Conservation (phyloP, 2,329 filamentous ascomycete genomes). For the Diaporthe longicolla region DNA sequence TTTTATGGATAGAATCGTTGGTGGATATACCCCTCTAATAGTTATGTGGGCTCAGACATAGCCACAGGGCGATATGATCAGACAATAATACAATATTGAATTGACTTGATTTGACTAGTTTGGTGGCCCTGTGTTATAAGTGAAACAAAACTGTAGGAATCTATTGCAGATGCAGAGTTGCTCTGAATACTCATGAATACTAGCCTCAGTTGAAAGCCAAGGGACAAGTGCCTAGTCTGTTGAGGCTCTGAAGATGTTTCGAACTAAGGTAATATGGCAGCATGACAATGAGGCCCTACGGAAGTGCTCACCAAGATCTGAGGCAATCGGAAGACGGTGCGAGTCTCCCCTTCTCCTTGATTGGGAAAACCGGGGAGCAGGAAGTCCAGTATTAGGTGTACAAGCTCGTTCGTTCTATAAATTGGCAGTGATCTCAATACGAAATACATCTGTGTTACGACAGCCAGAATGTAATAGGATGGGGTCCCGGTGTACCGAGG, state of each 20-base stretch:
- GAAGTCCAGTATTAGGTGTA: too few relatives aligned
- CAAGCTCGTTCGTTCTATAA: too few relatives aligned
- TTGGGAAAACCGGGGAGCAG: too few relatives aligned
- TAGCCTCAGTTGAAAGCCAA: not conserved
- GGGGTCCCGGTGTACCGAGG: too few relatives aligned
- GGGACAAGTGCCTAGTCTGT: not conserved
- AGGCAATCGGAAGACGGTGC: not conserved
- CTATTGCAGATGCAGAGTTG: too few relatives aligned
- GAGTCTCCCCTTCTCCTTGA: not conserved
- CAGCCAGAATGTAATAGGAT: not conserved
- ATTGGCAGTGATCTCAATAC: too few relatives aligned
- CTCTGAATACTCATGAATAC: not conserved
- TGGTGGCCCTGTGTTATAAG: not conserved
- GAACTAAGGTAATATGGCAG: not conserved
- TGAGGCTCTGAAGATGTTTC: not conserved
- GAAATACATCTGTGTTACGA: too few relatives aligned
- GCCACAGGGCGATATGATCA: not conserved
- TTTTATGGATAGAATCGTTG: not conserved
- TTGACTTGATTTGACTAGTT: not conserved
- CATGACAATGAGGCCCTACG: not conserved
- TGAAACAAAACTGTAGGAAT: not conserved
- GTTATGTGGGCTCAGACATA: slow-evolving; percentile 19
- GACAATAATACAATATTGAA: not conserved
- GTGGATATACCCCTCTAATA: slow-evolving; percentile 39
- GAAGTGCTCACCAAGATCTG: not conserved